A percentile compares a stretch with the other conserved stretches of the same genome.
Conservation (phyloP, 495 filamentous ascomycete genomes). For the Penicillium waksmanii region DNA sequence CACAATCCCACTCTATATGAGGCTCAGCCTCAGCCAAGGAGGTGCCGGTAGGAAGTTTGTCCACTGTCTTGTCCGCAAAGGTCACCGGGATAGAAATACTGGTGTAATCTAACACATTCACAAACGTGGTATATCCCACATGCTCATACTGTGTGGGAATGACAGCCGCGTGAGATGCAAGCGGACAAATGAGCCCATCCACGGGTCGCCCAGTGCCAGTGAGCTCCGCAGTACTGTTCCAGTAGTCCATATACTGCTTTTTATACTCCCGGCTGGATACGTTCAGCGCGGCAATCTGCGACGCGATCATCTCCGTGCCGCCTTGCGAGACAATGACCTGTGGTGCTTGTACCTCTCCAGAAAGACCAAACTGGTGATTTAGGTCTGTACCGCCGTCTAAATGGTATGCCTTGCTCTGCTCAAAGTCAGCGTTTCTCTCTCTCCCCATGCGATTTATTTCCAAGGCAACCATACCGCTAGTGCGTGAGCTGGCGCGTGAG, state of each 20-base stretch:
- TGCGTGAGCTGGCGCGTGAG: conserved; percentile 40
- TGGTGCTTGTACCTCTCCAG: conserved; percentile 53
- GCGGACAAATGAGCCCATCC: conserved; percentile 55
- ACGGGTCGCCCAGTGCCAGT: conserved; percentile 62
- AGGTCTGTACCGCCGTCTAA: conserved; percentile 57
- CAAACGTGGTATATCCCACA: conserved; percentile 55
- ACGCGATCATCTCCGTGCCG: conserved; percentile 41
- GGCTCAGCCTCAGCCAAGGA: conserved; percentile 48
- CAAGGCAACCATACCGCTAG: conserved; percentile 30
- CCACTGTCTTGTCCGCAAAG: conserved; percentile 54
- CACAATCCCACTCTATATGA: conserved; percentile 52
- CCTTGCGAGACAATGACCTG: conserved; percentile 38
- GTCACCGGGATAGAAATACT: conserved; percentile 62
- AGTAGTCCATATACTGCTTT: conserved; percentile 71
- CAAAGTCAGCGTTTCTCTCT: conserved; percentile 4
- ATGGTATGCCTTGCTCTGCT: conserved; percentile 33
- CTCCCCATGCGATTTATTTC: background rate
- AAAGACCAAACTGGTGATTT: conserved; percentile 51
- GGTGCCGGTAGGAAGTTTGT: conserved; percentile 43
- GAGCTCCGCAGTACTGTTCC: conserved; percentile 59
- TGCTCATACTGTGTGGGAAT: conserved; percentile 50
- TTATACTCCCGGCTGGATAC: conserved; percentile 61
- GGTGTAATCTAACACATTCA: conserved; percentile 64
- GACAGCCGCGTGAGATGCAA: conserved; percentile 51
- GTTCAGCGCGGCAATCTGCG: conserved; percentile 56